Conservation (phyloP, 1,284 basidiomycete genomes). For the Violaceomyces palustris region DNA sequence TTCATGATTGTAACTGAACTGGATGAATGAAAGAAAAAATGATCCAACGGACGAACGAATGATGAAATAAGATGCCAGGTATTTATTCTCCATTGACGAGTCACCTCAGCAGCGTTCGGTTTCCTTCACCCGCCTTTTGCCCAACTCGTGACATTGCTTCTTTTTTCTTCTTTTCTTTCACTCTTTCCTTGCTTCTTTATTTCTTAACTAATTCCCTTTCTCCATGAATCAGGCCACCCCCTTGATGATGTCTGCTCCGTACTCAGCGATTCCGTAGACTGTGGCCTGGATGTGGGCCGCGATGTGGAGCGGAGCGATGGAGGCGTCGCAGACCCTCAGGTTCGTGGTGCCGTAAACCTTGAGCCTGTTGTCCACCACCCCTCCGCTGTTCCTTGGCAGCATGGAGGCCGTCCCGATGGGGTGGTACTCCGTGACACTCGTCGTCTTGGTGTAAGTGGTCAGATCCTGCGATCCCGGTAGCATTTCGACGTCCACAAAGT, state of each 20-base stretch:
- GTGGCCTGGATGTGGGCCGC: conserved; percentile 60
- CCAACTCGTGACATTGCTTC: too few relatives aligned
- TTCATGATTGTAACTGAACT: too few relatives aligned
- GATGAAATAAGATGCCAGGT: too few relatives aligned
- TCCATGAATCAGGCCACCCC: too few relatives aligned
- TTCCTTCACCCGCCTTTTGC: too few relatives aligned
- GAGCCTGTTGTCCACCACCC: conserved; percentile 64
- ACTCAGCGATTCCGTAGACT: conserved; percentile 53
- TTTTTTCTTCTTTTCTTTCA: too few relatives aligned
- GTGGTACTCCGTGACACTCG: conserved; percentile 51
- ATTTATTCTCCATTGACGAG: too few relatives aligned
- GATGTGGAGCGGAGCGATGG: conserved; percentile 45
- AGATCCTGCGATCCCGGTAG: conserved; percentile 41
- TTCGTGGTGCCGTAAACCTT: conserved; percentile 65
- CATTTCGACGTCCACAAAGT: conserved; percentile 27
- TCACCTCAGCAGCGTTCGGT: too few relatives aligned
- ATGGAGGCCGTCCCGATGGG: conserved; percentile 64
- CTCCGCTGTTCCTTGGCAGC: conserved; percentile 62
- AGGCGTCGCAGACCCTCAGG: conserved; percentile 57
- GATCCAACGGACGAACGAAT: too few relatives aligned
- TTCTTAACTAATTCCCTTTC: too few relatives aligned
- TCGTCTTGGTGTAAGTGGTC: conserved; percentile 46
- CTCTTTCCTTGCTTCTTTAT: too few relatives aligned
- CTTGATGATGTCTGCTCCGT: conserved; percentile 43
- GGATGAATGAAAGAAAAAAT: too few relatives aligned